Percentiles rank a stretch among this genome's conserved stretches.
phyloP scores from a whole-genome alignment of 2,329 filamentous ascomycete genomes.

The Sporothrix brunneoviolacea region DNA sequence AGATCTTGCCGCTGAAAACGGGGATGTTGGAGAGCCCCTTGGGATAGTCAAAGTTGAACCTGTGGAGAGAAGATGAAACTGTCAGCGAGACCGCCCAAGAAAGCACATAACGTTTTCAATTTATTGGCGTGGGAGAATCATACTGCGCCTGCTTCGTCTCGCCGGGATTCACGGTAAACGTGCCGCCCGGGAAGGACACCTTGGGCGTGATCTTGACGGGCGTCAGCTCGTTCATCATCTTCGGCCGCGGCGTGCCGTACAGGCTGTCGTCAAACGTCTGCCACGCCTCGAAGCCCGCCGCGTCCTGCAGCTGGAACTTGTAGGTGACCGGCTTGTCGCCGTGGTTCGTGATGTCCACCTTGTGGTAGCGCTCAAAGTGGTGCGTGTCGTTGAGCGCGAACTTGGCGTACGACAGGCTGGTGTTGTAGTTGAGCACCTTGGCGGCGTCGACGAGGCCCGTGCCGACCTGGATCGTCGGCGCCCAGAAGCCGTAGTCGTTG shows the following conservation, averaged over 20 bases:
- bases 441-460: conserved; percentile 36
- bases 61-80: background rate
- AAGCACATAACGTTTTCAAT: no score
- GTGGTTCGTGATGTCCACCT: conserved; percentile 31
- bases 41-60: conserved; percentile 20
- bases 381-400: conserved; percentile 40
- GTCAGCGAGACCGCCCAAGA: background rate
- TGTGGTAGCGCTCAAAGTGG: conserved; percentile 28
- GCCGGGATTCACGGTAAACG: conserved; percentile 22
- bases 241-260: conserved; percentile 11
- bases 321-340: conserved; percentile 30
- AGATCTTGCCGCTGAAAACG: conserved; percentile 29
- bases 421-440: conserved; percentile 33
- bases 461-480: conserved; percentile 28
- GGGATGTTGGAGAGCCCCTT: conserved; percentile 21
- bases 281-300: conserved; percentile 27
- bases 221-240: conserved; percentile 4
- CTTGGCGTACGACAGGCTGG: conserved; percentile 30
- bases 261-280: conserved; percentile 21
- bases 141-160: conserved; percentile 21
- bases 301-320: conserved; percentile 24
- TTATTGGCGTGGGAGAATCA: no score
- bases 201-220: background rate
- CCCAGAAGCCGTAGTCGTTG: conserved; percentile 21
- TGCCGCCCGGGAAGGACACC: conserved; percentile 11